Evolutionary conservation across 2,329 filamentous ascomycete genomes (phyloP).

Genomic region (Botrytis elliptica): DNA sequence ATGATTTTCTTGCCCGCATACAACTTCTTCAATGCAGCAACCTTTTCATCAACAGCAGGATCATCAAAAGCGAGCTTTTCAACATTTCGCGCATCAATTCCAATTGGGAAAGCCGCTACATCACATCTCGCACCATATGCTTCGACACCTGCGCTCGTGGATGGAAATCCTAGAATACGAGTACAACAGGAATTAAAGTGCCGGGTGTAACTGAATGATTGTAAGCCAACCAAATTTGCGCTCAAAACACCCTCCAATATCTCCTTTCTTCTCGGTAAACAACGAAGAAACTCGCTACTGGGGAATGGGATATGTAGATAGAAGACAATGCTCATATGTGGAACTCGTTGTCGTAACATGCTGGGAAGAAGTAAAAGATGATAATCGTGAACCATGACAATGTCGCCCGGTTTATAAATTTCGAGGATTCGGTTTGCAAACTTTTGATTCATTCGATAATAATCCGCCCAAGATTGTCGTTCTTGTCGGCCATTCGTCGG

Average conservation of each 20-base stretch:
- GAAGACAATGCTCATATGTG: conserved; percentile 91
- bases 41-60: conserved; percentile 67
- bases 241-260: conserved; percentile 86
- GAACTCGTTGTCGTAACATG: conserved; percentile 80
- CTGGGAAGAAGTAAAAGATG: conserved; percentile 87
- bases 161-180: conserved; percentile 84
- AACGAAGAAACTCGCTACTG: conserved; percentile 92
- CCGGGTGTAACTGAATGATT: conserved; percentile 91
- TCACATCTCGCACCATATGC: conserved; percentile 86
- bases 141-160: conserved; percentile 80
- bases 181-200: conserved; percentile 96
- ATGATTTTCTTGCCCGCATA: conserved; percentile 94
- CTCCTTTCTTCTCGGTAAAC: conserved; percentile 83
- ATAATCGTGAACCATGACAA: conserved; percentile 92
- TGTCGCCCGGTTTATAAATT: conserved; percentile 87
- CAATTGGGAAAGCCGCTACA: conserved; percentile 91
- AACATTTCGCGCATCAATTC: conserved; percentile 83
- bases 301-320: conserved; percentile 94
- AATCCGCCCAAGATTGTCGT: conserved; percentile 85
- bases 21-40: conserved; percentile 68
- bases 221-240: conserved; percentile 90
- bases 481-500: conserved; percentile 81
- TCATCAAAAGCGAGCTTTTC: conserved; percentile 71
- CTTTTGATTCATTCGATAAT: conserved; percentile 86
- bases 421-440: conserved; percentile 88